Percentiles rank a stretch among this genome's conserved stretches.
Evolutionary conservation across 2,329 filamentous ascomycete species (phyloP).

Genomic region (Hypomyces perniciosus): DNA sequence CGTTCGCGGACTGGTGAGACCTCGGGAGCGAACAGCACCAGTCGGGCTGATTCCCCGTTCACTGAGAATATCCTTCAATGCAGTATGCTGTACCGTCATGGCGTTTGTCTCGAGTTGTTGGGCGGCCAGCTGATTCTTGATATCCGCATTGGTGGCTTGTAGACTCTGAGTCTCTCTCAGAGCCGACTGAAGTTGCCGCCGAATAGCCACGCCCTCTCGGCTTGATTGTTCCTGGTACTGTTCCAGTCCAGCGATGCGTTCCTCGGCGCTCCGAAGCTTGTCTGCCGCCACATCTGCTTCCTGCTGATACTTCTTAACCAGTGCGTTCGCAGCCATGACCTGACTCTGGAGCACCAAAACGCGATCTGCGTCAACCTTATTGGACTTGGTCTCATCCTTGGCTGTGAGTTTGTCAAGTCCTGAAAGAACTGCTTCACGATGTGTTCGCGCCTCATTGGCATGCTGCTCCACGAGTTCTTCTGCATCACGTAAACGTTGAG

Average conservation of each 20-base stretch:
- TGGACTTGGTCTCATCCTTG: constrained; percentile 43
- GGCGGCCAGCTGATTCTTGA: constrained; percentile 75
- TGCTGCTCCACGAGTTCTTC: constrained; percentile 86
- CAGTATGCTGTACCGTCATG: constrained; percentile 83
- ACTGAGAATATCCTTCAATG: constrained; percentile 83
- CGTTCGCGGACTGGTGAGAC: constrained; percentile 62
- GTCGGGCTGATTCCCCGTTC: constrained; percentile 83
- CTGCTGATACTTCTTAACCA: constrained; percentile 83
- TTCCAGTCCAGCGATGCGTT: constrained; percentile 92
- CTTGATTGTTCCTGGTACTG: constrained; percentile 97
- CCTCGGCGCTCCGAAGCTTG: constrained; percentile 85
- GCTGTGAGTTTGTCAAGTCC: constrained; percentile 70
- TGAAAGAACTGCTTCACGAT: constrained; percentile 73
- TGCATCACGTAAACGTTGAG: constrained; percentile 71
- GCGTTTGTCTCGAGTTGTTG: constrained; percentile 94
- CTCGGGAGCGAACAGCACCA: constrained; percentile 63
- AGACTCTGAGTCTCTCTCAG: constrained; percentile 79
- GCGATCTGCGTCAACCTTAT: constrained; percentile 56
- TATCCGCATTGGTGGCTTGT: constrained; percentile 71
- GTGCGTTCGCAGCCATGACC: constrained; percentile 65
- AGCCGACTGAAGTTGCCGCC: constrained; percentile 80
- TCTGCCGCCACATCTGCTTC: constrained; percentile 84
- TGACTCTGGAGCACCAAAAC: constrained; percentile 72
- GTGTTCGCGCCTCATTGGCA: constrained; percentile 78
- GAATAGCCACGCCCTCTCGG: constrained; percentile 81